Conservation (phyloP, 1,284 basidiomycete genomes). For the Apiotrichum gamsii region DNA sequence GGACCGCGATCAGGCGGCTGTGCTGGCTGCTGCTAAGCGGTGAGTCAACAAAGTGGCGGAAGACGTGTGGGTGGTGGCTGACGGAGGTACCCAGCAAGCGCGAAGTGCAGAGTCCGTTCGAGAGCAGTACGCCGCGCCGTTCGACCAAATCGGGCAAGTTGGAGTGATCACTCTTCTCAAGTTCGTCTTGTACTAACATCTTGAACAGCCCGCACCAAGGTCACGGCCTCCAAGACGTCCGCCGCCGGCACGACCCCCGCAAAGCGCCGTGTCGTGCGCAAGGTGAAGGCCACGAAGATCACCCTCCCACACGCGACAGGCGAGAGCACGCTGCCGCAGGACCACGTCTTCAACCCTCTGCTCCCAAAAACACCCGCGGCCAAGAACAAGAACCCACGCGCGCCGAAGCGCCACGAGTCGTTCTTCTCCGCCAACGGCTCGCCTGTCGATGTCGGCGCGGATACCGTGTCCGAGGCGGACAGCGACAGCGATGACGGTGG, state of each 20-base stretch:
- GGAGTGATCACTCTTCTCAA: not conserved
- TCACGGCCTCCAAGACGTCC: not conserved
- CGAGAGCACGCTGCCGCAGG: slow-evolving; percentile 32
- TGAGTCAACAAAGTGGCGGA: slow-evolving; percentile 12
- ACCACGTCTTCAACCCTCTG: slow-evolving; percentile 39
- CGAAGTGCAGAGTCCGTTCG: not conserved
- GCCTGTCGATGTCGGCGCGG: slow-evolving; percentile 10
- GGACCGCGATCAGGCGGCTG: slow-evolving; percentile 21
- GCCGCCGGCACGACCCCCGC: not conserved
- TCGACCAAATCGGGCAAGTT: not conserved
- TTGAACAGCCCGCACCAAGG: slow-evolving; percentile 3
- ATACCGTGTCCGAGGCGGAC: not conserved
- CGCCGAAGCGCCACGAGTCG: slow-evolving; percentile 28
- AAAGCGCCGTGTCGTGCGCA: slow-evolving; percentile 5
- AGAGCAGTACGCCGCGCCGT: not conserved
- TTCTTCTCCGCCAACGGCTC: slow-evolving; percentile 34
- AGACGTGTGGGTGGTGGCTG: not conserved
- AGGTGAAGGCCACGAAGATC: slow-evolving; percentile 7
- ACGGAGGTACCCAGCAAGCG: not conserved
- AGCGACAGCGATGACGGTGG: not conserved
- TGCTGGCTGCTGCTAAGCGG: slow-evolving; percentile 26
- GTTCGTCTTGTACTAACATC: not conserved
- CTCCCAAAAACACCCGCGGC: slow-evolving; percentile 35
- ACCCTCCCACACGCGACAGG: slow-evolving; percentile 8
- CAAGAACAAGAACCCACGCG: slow-evolving; percentile 22